A percentile compares a stretch with the other conserved stretches of the same genome.
These are phyloP conservation scores for Aureobasidium namibiae DNA, from an alignment of 2,329 filamentous ascomycete genomes.

Conservation along the genomic window DNA sequence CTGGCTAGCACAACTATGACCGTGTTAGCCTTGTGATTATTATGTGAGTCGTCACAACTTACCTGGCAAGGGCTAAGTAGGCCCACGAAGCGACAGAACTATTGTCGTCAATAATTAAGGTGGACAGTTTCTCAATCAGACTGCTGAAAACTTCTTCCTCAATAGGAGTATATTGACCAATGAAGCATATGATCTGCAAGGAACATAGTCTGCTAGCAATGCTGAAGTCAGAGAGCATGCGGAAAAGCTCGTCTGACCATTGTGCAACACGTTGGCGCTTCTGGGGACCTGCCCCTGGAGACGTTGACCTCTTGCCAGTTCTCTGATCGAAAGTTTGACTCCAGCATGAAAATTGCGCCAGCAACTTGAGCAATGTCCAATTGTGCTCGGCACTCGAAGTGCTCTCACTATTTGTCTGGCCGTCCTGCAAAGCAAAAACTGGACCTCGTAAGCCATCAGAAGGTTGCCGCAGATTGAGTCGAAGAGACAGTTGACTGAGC, in stretches of 20 bases:
- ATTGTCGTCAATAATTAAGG: conserved; percentile 55
- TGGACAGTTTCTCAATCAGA: not conserved
- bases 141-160: not conserved
- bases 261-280: conserved; percentile 4
- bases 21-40: conserved; percentile 19
- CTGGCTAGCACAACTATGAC: conserved; percentile 40
- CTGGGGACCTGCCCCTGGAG: not conserved
- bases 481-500: conserved; percentile 59
- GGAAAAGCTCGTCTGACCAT: conserved; percentile 8
- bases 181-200: conserved; percentile 3
- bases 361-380: conserved; percentile 32
- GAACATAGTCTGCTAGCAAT: not conserved
- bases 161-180: not conserved
- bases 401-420: conserved; percentile 15
- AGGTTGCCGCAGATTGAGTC: conserved; percentile 28
- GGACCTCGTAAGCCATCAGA: conserved; percentile 21
- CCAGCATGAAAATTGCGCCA: conserved; percentile 26
- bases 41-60: conserved; percentile 23
- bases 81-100: conserved; percentile 65
- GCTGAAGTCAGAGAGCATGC: not conserved
- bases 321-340: not conserved
- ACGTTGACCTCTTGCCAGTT: not conserved
- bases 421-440: conserved; percentile 23
- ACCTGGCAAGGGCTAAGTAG: conserved; percentile 75
- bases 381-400: conserved; percentile 20